Evolutionary conservation across 106 monocot genomes (phyloP).

Genomic region (Dendrobium catenatum): DNA sequence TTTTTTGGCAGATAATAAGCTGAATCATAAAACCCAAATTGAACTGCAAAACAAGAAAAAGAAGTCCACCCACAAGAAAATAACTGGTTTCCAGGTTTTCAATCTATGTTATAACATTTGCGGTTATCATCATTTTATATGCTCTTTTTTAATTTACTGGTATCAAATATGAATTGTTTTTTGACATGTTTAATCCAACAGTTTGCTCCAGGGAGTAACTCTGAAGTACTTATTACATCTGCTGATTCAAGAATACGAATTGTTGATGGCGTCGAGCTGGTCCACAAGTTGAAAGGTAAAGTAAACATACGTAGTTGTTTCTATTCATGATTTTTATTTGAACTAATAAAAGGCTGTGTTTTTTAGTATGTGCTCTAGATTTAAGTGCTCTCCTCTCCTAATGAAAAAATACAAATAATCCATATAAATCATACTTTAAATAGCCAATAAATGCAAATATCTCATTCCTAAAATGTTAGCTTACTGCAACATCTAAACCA

Average conservation of each 20-base stretch:
- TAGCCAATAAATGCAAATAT: too few relatives aligned
- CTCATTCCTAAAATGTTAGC: too few relatives aligned
- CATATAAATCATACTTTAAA: too few relatives aligned
- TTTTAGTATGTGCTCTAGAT: background rate
- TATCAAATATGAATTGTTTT: background rate
- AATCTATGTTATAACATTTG: constrained; percentile 2
- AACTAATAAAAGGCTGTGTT: background rate
- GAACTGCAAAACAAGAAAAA: constrained; percentile 74
- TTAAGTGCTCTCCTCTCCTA: background rate
- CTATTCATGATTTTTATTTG: background rate
- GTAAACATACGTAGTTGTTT: background rate
- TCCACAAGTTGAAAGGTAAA: constrained; percentile 88
- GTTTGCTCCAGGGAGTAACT: constrained; percentile 81
- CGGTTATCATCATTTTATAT: background rate
- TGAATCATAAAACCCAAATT: constrained; percentile 60
- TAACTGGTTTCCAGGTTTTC: constrained; percentile 88
- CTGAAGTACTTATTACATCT: constrained; percentile 83
- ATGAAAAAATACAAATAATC: too few relatives aligned
- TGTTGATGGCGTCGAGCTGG: constrained; percentile 63
- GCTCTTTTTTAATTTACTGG: background rate
- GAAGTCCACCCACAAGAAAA: constrained; percentile 71
- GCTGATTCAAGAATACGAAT: constrained; percentile 93
- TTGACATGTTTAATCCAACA: constrained; percentile 23
- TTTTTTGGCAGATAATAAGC: constrained; percentile 60
- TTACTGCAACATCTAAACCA: too few relatives aligned